Evolutionary conservation across 1,139 yeast genomes (phyloP), one percentile per base, ranked within the genome.

Genomic region (Kodamaea anthophila): DNA sequence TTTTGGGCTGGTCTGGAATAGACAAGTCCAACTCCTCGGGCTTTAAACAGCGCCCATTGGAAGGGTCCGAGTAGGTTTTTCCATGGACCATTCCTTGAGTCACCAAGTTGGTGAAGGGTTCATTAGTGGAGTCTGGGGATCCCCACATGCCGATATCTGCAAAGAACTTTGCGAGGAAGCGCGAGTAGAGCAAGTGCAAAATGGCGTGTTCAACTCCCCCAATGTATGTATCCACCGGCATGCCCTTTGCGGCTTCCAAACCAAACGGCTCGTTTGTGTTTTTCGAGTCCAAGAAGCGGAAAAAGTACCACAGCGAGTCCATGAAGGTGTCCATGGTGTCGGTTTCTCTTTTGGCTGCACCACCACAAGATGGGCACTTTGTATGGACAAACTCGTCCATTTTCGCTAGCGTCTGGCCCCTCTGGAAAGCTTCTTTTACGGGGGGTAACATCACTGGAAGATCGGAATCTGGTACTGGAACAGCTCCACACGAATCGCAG

Each of bases 61-160:
- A 57, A 1, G 96, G 93, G 42, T 87, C 81, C 9, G 68, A 63
- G 43, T 54, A 83, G 0, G 98, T 91, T 47, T 74, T 77, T 2
- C 97, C 97, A 42, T 88, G 96, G 4, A 91, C 98, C 98, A 91
- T 91, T 10, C 98, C 98, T 51, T 88, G 98, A 2, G 97, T 88
- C 2, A 91, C 78, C 24, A 91, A 62, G 37, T 72, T 74, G 32
- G 61, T 70, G 44, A 91, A 76, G 1, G 98, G 97, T 48, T 91
- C 98, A 20, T 84, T 85, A 9, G 60, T 58, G 29, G 60, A 46
- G 10, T 49, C 49, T 4, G 43, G 30, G 2, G 69, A 67, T 4
- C 71, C 62, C 65, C 77, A 68, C 24, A 73, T 53, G 0, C 79
- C 79, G 30, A 70, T 68, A 18, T 71, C 68, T 8, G 74, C 72